Evolutionary conservation across 139 green algal species (phyloP).

Genomic region (Closterium sp.): DNA sequence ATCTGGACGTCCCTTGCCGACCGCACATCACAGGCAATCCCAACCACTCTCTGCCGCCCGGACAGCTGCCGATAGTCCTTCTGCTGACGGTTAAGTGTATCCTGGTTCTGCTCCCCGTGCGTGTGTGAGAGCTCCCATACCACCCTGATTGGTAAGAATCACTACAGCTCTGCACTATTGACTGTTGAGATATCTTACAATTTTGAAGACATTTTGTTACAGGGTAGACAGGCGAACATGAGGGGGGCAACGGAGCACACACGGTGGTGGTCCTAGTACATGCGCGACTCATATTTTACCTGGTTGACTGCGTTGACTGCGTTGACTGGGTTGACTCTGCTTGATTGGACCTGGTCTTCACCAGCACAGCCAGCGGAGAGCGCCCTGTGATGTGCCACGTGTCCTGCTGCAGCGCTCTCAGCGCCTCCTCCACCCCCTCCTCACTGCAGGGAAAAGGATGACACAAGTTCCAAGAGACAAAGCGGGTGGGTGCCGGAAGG

Average conservation of each 20-base stretch:
- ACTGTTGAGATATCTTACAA: too few species aligned
- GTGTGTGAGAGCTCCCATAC: background rate
- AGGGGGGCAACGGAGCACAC: too few species aligned
- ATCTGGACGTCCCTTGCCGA: conserved; percentile 53
- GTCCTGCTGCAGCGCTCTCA: background rate
- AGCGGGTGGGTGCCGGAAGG: too few species aligned
- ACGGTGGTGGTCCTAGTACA: too few species aligned
- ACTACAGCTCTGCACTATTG: too few species aligned
- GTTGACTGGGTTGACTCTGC: background rate
- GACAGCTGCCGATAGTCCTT: too few species aligned
- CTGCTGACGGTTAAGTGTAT: background rate
- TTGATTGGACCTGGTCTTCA: background rate
- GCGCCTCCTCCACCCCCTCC: background rate
- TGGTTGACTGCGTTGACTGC: background rate
- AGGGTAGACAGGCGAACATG: too few species aligned
- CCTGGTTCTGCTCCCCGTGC: background rate
- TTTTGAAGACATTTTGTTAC: too few species aligned
- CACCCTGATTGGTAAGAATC: background rate
- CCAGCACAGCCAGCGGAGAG: background rate
- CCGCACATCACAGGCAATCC: conserved; percentile 67
- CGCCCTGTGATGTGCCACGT: background rate
- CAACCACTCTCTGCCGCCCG: conserved; percentile 21
- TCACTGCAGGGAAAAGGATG: too few species aligned
- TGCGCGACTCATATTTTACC: background rate
- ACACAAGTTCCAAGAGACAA: too few species aligned